Evolutionary conservation across 345 rosid genomes (phyloP), one percentile per base, ranked within the genome.

Genomic region (Salix dunnii): DNA sequence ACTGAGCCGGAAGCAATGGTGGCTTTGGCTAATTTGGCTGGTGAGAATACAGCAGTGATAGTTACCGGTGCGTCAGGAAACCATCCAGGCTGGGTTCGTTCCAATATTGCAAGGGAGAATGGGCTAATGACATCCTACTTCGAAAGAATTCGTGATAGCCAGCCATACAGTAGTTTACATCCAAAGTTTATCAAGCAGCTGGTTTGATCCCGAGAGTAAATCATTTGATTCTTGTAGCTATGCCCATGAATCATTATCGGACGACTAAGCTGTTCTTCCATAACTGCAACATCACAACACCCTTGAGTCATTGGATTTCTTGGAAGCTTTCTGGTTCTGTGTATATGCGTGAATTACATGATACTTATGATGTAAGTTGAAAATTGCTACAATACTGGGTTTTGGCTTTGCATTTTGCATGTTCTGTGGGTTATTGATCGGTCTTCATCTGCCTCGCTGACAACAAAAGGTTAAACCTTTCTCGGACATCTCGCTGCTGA

Each of bases 1-100:
- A 81, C 82, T 21, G 88, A 86, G 42, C 88, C 88, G 3, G 85
- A 83, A 78, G 75, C 76, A 27, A 74, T 83, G 80, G 79, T 86
- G 53, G 49, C 88, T 14, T 64, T 86, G 38, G 81, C 80, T 48
- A 81, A 83, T 74, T 72, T 86, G 20, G 82, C 80, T 9, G 38
- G 36, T 43, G 81, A 82, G 60, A 25, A 49, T 8, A 85, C 88
- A 3, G 35, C 70, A 0, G 77, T 85, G 5, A 28, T 85, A 49
- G 84, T 82, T 20, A 78, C 79, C 13, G 84, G 88, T 70, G 42
- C 75, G 31, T 72, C 76, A 7, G 48, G 64, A 11, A 70, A 76
- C 48, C 27, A 4, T 38, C 9, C 85, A 38, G 49, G 71, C 27
- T 46, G 76, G 74, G 78, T 86, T 10, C 87, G 89, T 0, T 73